Base-by-base conservation (phyloP, 139 green algal species). In the Micromonas commoda region DNA sequence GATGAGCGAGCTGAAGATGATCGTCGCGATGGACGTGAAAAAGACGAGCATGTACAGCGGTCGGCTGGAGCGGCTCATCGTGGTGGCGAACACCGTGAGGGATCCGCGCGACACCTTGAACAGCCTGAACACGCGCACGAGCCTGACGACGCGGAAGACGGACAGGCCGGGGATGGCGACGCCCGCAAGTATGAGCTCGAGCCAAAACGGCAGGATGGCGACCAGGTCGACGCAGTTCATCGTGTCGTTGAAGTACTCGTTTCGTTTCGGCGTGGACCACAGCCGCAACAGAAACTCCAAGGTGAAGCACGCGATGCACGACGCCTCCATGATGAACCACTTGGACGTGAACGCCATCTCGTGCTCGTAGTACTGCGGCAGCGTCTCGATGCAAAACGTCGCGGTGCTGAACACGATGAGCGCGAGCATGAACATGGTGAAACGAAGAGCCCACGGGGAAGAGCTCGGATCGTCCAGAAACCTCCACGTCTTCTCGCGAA, bases 191-290 rank as follows among this genome's bases (percentile, higher is more conserved):
- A 26, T 35, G 24, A 79, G 38, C 35, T 84, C 80, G 57, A 84
- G 34, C 68, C 79, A 84, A 67, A 81, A 84, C 16, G 80, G 80
- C 37, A 81, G 31, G n/a, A 84, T 76, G 19, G 80, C 73, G 23
- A 84, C 0, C 24, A 84, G 67, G 74, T 84, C 80, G 73, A 84
- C 54, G 16, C 60, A 21, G 69, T 84, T 84, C 67, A 84, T 75
- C 0, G 9, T 13, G 28, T 84, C 39, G 4, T 57, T 39, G 66
- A 77, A 77, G 54, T 74, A 84, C 20, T 34, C 26, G 33, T 33
- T 9, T 5, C 53, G 3, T 4, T 29, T 61, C 13, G 72, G 72
- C 39, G 29, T 68, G 3, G 53, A 64, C 31, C 54, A 16, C 3
- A 84, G 2, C 13, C 45, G n/a, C n/a, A n/a, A n/a, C n/a, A n/a